Percentiles rank a stretch among this genome's conserved stretches.
phyloP scores from a whole-genome alignment of 345 rosid genomes.

The Odontarrhena argentea region DNA sequence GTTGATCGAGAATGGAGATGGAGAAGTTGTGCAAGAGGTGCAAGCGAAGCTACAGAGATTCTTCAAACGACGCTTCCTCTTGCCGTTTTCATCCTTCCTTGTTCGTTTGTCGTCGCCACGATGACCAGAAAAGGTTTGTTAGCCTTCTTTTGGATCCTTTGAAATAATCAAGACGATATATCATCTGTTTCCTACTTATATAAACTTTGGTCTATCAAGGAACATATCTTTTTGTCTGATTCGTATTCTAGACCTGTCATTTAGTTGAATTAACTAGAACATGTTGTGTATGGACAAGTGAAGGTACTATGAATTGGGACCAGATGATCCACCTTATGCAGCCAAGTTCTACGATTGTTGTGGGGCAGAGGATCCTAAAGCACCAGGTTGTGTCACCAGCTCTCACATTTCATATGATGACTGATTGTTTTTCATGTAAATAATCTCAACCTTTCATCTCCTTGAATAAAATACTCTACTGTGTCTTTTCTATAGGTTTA shows the following conservation, averaged over 20 bases:
- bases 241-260: too few species aligned
- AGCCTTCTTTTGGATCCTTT: neutral
- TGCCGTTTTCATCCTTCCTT: constrained; percentile 89
- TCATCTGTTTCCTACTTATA: neutral
- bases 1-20: constrained; percentile 29
- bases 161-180: neutral
- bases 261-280: neutral
- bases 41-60: constrained; percentile 51
- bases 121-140: constrained; percentile 84
- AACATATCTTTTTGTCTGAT: neutral
- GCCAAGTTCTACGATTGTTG: constrained; percentile 94
- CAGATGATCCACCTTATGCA: constrained; percentile 87
- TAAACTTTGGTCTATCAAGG: neutral
- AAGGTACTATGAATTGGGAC: constrained; percentile 85
- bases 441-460: constrained; percentile 7
- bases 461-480: neutral
- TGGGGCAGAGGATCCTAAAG: constrained; percentile 87
- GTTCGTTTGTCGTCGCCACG: constrained; percentile 96
- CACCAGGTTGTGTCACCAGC: constrained; percentile 72
- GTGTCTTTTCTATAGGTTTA: too few species aligned
- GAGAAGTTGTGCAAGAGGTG: constrained; percentile 76
- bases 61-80: constrained; percentile 64
- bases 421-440: constrained; percentile 43
- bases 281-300: constrained; percentile 12
- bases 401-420: constrained; percentile 76